Base-by-base conservation (phyloP, 805 yeast species). In the Suhomyces faveliae region DNA sequence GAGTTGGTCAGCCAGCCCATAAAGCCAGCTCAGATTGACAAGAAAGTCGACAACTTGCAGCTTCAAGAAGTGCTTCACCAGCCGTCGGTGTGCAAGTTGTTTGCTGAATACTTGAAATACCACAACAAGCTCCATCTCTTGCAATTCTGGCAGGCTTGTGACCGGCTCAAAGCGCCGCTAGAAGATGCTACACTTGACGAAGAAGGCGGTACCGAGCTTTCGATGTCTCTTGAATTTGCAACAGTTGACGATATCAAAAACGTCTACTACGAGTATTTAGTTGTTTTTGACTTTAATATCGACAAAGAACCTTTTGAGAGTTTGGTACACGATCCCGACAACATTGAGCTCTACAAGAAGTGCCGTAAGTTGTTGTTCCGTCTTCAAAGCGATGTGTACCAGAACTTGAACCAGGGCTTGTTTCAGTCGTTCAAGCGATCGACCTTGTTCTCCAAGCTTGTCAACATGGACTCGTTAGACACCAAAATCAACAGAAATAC, bases 141-240 rank as follows among this genome's bases (percentile, higher is more conserved):
- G 3, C 83, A 83, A 39, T 82, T 81, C 51, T 87, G 90, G 89
- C 61, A 78, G 4, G 76, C 79, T 2, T 84, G 89, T 2, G 86
- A 88, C 51, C 72, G 78, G 0, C 75, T 88, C 33, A 80, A 82
- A 55, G 86, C 86, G 42, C 96, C 97, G 0, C 63, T 90, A 13
- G 88, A 83, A 51, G 86, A 78, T 48, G 37, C 59, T 19, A 47
- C 58, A 20, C 47, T 59, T 4, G 67, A 66, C 37, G 61, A 67
- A 19, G 59, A 60, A 39, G 66, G 62, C 3, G 60, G 56, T 19
- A 60, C 63, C 42, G 64, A 55, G 33, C 60, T 77, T 50, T 57
- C 71, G 0, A 50, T 74, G 4, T 67, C 71, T 1, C 56, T 70
- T 11, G 80, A 75, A 47, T 66, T 76, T 43, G 63, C 79, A 0